phyloP scores from a whole-genome alignment of 805 yeast species.

The Nakazawaea molendinolei region DNA sequence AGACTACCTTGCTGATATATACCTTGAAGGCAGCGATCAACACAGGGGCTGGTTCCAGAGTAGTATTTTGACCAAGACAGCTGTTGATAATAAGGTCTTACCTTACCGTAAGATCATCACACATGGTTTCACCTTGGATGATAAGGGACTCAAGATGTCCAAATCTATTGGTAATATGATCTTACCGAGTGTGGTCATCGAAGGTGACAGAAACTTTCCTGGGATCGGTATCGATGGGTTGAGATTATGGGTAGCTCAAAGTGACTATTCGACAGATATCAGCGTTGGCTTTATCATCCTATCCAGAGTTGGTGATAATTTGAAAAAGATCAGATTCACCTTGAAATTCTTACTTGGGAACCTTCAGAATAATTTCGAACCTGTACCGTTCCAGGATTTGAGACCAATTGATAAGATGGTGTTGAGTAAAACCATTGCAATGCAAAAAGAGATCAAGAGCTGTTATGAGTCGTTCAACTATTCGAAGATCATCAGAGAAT shows the following conservation, averaged over 20 bases:
- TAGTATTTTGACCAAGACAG: slow-evolving; percentile 73
- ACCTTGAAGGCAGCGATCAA: slow-evolving; percentile 95
- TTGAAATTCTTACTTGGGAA: slow-evolving; percentile 80
- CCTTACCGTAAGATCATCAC: slow-evolving; percentile 79
- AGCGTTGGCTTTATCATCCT: slow-evolving; percentile 66
- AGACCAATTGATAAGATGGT: slow-evolving; percentile 53
- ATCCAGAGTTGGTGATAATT: slow-evolving; percentile 68
- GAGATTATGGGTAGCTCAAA: slow-evolving; percentile 83
- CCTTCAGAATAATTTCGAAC: slow-evolving; percentile 31
- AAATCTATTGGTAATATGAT: slow-evolving; percentile 85
- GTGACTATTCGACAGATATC: slow-evolving; percentile 81
- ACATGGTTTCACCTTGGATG: slow-evolving; percentile 91
- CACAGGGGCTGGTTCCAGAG: slow-evolving; percentile 99
- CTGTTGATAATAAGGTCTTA: slow-evolving; percentile 24
- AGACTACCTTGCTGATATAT: slow-evolving; percentile 64
- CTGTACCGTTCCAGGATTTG: slow-evolving; percentile 33
- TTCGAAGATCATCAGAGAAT: slow-evolving; percentile 57
- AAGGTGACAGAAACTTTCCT: slow-evolving; percentile 51
- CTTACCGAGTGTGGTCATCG: slow-evolving; percentile 58
- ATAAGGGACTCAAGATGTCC: slow-evolving; percentile 84
- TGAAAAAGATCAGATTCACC: slow-evolving; percentile 78
- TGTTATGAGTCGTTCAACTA: slow-evolving; percentile 58
- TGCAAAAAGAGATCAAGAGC: slow-evolving; percentile 34
- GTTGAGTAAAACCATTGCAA: slow-evolving; percentile 43
- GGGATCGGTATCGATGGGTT: slow-evolving; percentile 86